A percentile compares a stretch with the other conserved stretches of the same genome.
These are phyloP conservation scores for Fusarium udum DNA, from an alignment of 2,329 filamentous ascomycete species.

Conservation along the genomic window DNA sequence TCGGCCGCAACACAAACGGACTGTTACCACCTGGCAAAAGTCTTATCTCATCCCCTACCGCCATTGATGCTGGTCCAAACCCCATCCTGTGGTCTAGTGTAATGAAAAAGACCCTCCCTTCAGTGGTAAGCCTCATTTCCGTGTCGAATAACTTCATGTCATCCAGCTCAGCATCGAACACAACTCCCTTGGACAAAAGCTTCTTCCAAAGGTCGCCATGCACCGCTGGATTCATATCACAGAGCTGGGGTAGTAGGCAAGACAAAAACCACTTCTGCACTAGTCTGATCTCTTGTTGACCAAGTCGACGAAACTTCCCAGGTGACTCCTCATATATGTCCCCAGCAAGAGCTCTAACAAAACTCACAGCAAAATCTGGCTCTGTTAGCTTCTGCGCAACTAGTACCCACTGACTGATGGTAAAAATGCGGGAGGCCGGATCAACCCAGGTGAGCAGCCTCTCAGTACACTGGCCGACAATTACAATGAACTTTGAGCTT, in stretches of 20 bases:
- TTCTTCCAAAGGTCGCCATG: not conserved
- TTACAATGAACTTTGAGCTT: not conserved
- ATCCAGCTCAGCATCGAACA: not conserved
- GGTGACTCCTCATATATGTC: not conserved
- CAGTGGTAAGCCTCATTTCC: not conserved
- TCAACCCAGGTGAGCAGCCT: not conserved
- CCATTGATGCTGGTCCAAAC: not conserved
- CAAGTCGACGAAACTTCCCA: not conserved
- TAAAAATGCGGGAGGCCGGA: not conserved
- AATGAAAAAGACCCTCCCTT: not conserved
- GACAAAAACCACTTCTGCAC: not conserved
- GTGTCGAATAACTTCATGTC: not conserved
- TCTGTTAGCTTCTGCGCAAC: not conserved
- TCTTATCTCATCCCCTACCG: not conserved
- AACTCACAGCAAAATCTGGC: not conserved
- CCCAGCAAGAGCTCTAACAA: not conserved
- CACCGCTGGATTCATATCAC: not conserved
- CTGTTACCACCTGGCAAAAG: not conserved
- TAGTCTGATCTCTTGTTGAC: not conserved
- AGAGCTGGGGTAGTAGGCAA: not conserved
- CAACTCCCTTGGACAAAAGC: accelerated
- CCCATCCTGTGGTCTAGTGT: not conserved
- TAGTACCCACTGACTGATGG: not conserved
- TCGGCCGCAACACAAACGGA: not conserved
- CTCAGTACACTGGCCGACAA: not conserved